A percentile compares a stretch with the other conserved stretches of the same genome.
phyloP scores from a whole-genome alignment of 106 monocot species.

The Agapanthus africanus region DNA sequence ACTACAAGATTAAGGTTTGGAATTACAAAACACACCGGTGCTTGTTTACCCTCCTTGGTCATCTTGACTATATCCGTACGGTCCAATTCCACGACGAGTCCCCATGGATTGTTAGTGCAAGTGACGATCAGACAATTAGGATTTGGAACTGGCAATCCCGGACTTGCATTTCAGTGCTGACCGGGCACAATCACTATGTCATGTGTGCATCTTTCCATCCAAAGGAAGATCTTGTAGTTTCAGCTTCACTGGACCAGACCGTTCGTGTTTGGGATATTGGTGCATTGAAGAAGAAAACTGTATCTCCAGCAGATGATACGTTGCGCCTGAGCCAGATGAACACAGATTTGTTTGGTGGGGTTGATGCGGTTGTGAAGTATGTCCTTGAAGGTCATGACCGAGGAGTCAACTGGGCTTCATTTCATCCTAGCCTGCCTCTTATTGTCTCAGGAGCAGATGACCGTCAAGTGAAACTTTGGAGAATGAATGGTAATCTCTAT shows the following conservation, averaged over 20 bases:
- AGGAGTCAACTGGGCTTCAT: constrained; percentile 88
- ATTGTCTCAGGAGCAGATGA: constrained; percentile 95
- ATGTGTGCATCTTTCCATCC: constrained; percentile 96
- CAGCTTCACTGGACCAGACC: constrained; percentile 87
- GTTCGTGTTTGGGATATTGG: constrained; percentile 92
- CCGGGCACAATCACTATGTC: constrained; percentile 89
- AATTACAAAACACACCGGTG: constrained; percentile 82
- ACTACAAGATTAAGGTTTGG: constrained; percentile 95
- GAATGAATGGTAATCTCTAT: constrained; percentile 68
- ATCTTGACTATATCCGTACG: constrained; percentile 89
- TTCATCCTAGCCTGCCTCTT: constrained; percentile 76
- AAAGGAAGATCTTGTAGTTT: constrained; percentile 83
- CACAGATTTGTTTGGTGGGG: constrained; percentile 81
- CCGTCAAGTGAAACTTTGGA: constrained; percentile 83
- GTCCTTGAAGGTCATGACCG: constrained; percentile 90
- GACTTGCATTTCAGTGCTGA: constrained; percentile 78
- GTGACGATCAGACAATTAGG: constrained; percentile 89
- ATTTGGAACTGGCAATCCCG: constrained; percentile 96
- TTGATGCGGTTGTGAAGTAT: constrained; percentile 93
- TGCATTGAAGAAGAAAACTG: constrained; percentile 76
- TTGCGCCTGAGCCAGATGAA: constrained; percentile 81
- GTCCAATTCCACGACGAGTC: constrained; percentile 86
- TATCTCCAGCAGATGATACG: constrained; percentile 81
- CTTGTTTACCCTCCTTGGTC: constrained; percentile 79
- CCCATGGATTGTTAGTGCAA: constrained; percentile 88